Base-by-base conservation (phyloP, 495 filamentous ascomycete genomes). In the Tuber calosporum region DNA sequence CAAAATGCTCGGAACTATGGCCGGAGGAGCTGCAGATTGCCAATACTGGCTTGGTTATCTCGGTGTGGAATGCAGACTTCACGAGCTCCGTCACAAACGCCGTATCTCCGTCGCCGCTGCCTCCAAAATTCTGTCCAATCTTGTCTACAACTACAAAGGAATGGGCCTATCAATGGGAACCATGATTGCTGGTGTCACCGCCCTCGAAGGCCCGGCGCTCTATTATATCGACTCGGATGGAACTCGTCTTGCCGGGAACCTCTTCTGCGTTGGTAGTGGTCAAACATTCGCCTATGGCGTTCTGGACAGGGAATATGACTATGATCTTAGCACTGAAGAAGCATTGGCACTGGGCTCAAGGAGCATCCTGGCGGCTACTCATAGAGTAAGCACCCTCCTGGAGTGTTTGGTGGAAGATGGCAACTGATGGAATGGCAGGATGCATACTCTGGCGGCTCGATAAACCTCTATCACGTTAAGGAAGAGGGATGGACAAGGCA, bases 161-260 rank as follows among this genome's bases (percentile, higher is more conserved):
- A 94, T 94, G 90, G 95, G 95, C 40, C 84, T 99, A 79, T 93
- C 91, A 80, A 98, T 99, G 95, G 95, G 95, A 72, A 99, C 95
- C 73, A 99, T 99, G 95, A 94, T 94, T 85, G 93, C 94, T 75
- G 95, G 95, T 79, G 96, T 99, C 69, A 99, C 95, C 69, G 90
- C 92, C 69, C 91, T 93, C 84, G 95, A 99, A 87, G 95, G 95
- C 2, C 94, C 95, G 30, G 95, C 95, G 45, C 90, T 99, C 20
- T 99, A 98, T 88, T 99, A 99, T 86, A 96, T 99, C 84, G 95
- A 99, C 85, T 95, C 91, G 68, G 95, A 99, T 85, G 95, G 95
- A 77, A 98, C 96, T 48, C 88, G 95, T 38, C 87, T 98, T 67
- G 85, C 92, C 48, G 96, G 95, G 58, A 96, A 98, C 85, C 85